Conservation (phyloP, 129 eudicot genomes). For the Flaveria sonorensis region DNA sequence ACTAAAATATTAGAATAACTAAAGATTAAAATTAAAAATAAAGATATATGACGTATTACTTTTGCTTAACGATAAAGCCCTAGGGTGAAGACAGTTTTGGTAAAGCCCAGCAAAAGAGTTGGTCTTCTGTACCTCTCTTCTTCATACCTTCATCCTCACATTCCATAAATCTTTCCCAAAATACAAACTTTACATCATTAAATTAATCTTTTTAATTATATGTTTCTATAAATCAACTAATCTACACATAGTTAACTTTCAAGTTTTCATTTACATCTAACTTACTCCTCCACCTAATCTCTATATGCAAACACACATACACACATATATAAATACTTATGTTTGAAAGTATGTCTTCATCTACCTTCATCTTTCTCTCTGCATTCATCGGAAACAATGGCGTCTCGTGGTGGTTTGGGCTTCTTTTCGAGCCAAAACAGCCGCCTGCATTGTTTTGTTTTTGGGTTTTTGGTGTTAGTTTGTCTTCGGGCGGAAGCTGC, state of each 20-base stretch:
- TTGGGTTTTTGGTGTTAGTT: conserved; percentile 20
- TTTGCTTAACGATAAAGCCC: conserved; percentile 18
- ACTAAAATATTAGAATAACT: not conserved
- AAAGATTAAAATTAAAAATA: not conserved
- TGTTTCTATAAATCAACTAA: conserved; percentile 15
- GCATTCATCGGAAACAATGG: conserved; percentile 31
- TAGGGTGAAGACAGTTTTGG: not conserved
- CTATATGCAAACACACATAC: not conserved
- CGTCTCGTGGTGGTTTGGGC: conserved; percentile 22
- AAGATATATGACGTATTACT: not conserved
- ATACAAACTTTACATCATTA: not conserved
- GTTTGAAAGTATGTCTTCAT: conserved; percentile 21
- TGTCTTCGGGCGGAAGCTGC: conserved; percentile 39
- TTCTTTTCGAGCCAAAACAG: not conserved
- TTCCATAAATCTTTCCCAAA: not conserved
- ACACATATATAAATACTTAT: conserved; percentile 18
- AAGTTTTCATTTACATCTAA: conserved; percentile 33
- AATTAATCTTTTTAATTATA: not conserved
- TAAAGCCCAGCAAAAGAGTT: conserved; percentile 24
- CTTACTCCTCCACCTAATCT: conserved; percentile 38
- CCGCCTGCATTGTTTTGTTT: conserved; percentile 15
- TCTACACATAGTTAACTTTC: conserved; percentile 40
- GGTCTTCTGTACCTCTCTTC: conserved; percentile 41
- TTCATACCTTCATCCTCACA: conserved; percentile 4
- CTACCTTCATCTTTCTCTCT: conserved; percentile 11